Conservation (phyloP, 139 green algal species). For the Micractinium conductrix region DNA sequence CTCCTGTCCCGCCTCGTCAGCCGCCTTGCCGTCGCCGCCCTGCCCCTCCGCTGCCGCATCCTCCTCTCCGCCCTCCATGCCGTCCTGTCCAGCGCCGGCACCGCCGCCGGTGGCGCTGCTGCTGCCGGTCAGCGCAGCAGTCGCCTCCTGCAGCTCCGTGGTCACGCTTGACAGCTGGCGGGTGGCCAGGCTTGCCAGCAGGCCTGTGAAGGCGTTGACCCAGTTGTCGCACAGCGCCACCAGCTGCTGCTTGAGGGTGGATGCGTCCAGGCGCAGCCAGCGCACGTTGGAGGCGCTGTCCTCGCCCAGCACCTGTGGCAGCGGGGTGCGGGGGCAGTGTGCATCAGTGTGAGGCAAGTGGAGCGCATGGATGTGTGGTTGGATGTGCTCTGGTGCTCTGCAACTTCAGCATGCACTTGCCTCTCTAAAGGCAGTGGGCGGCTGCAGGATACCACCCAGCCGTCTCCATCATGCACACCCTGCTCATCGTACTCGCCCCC, state of each 20-base stretch:
- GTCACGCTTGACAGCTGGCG: constrained; percentile 67
- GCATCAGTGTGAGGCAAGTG: background rate
- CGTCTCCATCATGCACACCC: background rate
- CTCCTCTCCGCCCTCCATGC: background rate
- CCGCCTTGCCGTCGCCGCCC: background rate
- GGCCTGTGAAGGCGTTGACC: constrained; percentile 74
- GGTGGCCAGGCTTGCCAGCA: constrained; percentile 74
- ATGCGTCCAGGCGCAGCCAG: constrained; percentile 92
- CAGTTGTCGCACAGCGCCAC: constrained; percentile 82
- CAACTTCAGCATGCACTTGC: no score
- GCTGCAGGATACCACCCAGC: no score
- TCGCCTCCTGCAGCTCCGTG: constrained; percentile 10
- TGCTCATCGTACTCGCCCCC: background rate
- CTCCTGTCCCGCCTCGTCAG: background rate
- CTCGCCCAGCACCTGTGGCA: constrained; percentile 66
- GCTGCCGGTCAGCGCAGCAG: background rate
- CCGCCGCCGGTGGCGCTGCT: background rate
- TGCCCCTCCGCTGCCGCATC: no score
- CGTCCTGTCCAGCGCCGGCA: no score
- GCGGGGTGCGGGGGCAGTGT: background rate
- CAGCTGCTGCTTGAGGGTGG: constrained; percentile 82
- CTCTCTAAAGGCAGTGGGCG: no score
- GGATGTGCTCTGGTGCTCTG: background rate
- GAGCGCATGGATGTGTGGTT: background rate
- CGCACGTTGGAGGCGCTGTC: constrained; percentile 82